These are phyloP conservation scores for Vanrija sp. DNA, from an alignment of 1,284 basidiomycete species.

Conservation along the genomic window DNA sequence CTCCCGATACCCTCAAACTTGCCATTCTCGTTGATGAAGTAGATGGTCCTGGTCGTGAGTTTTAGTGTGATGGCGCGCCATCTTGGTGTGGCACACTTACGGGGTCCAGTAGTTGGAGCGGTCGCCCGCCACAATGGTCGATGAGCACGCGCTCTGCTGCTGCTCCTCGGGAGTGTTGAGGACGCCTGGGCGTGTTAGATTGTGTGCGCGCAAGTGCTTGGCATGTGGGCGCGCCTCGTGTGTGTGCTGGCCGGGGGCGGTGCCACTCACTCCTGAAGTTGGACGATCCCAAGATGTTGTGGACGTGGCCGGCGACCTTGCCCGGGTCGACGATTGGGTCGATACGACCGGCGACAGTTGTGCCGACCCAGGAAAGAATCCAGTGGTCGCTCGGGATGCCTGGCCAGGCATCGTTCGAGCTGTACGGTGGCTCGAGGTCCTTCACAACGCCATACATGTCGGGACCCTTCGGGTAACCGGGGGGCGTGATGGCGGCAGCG, in stretches of 20 bases:
- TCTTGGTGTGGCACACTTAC: constrained; percentile 14
- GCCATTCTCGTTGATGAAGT: constrained; percentile 12
- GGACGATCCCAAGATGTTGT: constrained; percentile 44
- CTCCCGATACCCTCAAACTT: constrained; percentile 24
- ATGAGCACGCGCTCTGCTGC: constrained; percentile 27
- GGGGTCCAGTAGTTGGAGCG: constrained; percentile 43
- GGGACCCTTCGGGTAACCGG: no score
- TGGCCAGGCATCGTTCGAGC: no score
- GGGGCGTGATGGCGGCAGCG: no score
- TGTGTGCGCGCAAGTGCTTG: no score
- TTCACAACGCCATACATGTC: no score
- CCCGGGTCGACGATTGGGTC: constrained; percentile 48
- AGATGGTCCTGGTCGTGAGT: constrained; percentile 48
- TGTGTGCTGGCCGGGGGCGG: no score
- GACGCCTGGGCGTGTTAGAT: constrained; percentile 8
- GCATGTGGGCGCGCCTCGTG: not conserved
- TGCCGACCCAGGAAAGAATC: no score
- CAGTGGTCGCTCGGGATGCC: no score
- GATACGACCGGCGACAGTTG: no score
- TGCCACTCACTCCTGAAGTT: constrained; percentile 29
- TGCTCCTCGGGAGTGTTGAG: constrained; percentile 22
- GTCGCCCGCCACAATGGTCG: constrained; percentile 32
- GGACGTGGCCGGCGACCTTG: constrained; percentile 39
- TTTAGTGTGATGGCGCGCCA: constrained; percentile 30
- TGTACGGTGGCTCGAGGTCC: no score